Base-by-base conservation (phyloP, 2,329 filamentous ascomycete species). In the Fusarium domesticum region DNA sequence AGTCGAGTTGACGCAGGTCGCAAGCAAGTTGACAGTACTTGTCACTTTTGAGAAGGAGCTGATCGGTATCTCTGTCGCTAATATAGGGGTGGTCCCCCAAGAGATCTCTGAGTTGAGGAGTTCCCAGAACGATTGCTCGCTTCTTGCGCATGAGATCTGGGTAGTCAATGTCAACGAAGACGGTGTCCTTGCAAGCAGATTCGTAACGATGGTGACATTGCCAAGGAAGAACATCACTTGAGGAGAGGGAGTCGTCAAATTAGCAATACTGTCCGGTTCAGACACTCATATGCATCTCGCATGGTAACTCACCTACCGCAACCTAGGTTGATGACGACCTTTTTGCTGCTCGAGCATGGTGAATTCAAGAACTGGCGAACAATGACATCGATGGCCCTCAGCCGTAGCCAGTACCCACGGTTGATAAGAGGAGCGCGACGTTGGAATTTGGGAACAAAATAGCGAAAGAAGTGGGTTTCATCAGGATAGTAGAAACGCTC, bases 371-470 rank as follows among this genome's bases (percentile, higher is more conserved):
- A 96, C n/a, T 77, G 72, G 16, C 77, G 76, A 15, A 95, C 83
- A 5, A 83, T 76, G 49, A 84, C 75, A 61, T 95, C 88, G 46
- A 96, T 83, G 14, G 87, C 85, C 62, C 86, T 84, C 73, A 96
- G 85, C 20, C 90, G 82, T 30, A 96, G 71, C 80, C 89, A 89
- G 61, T 95, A 96, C 37, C 89, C 89, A 35, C 91, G 80, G 65
- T 96, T 96, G 61, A 96, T 93, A 39, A 96, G 74, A 1, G 92
- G 90, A n/a, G 89, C 84, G 37, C 91, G 77, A 48, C 89, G 77
- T 65, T 89, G 84, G 55, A 87, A 86, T 64, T 91, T 95, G 55
- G 80, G 84, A 25, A 95, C 89, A 66, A 96, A 96, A 62, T 89
- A 85, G 36, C 87, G 84, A 57, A 93, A 92, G 71, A 88, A 95